Percentiles rank a stretch among this genome's conserved stretches.
Conservation (phyloP, 164 flowering plant genomes). For the Nelumbo lutea region DNA sequence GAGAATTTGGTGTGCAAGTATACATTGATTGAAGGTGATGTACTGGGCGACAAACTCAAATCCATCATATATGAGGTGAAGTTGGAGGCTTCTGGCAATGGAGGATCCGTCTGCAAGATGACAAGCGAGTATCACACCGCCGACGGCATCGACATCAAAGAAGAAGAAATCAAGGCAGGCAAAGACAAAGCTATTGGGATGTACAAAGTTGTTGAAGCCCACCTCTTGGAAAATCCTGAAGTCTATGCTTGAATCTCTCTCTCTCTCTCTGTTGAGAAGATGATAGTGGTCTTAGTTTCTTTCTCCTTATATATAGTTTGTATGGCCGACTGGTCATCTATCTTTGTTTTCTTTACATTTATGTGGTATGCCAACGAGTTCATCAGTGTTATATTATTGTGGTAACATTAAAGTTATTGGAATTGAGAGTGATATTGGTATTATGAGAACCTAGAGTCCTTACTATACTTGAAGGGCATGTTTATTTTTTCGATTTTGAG, state of each 20-base stretch:
- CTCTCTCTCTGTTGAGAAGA: too few relatives aligned
- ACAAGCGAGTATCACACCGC: constrained; percentile 15
- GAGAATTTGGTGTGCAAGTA: constrained; percentile 17
- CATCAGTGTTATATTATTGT: too few relatives aligned
- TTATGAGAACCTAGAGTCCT: too few relatives aligned
- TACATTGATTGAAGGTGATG: constrained; percentile 23
- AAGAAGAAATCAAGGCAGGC: constrained; percentile 25
- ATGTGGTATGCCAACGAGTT: too few relatives aligned
- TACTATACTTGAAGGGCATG: too few relatives aligned
- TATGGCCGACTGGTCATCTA: too few relatives aligned
- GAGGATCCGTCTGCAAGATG: constrained; percentile 28
- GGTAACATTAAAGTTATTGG: too few relatives aligned
- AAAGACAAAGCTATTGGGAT: constrained; percentile 19
- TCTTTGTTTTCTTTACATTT: too few relatives aligned
- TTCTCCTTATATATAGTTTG: too few relatives aligned
- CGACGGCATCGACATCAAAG: constrained; percentile 14
- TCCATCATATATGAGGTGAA: constrained; percentile 19
- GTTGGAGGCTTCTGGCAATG: constrained; percentile 13
- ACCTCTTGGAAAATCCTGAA: constrained; percentile 24
- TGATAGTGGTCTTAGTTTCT: too few relatives aligned
- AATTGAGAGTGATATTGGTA: too few relatives aligned
- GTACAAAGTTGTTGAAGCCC: constrained; percentile 24
- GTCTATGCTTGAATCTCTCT: not conserved
- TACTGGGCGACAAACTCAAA: constrained; percentile 11
- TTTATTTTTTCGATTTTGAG: too few relatives aligned